phyloP scores from a whole-genome alignment of 768 basidiomycete species.

The Phanerodontia chrysosporium region DNA sequence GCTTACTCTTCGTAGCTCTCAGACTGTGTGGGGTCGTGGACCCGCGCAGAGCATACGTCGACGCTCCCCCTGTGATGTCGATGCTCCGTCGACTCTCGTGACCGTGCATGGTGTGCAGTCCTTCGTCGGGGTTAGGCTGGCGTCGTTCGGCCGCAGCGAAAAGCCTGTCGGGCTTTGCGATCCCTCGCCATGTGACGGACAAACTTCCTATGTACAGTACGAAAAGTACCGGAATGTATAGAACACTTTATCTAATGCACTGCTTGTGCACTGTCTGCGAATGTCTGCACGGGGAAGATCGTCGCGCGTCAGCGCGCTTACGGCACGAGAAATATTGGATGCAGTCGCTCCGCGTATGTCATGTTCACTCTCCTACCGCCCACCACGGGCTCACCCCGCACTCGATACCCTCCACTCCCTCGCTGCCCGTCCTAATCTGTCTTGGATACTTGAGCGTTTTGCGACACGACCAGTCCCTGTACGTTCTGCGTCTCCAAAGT shows the following conservation, averaged over 20 bases:
- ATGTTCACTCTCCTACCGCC: not conserved
- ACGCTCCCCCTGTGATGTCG: too few species aligned
- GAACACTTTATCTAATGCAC: not conserved
- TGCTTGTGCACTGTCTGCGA: not conserved
- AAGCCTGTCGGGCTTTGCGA: too few species aligned
- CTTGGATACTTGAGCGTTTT: not conserved
- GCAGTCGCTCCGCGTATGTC: not conserved
- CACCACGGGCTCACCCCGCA: not conserved
- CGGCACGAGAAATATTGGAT: not conserved
- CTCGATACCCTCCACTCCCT: not conserved
- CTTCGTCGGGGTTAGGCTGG: too few species aligned
- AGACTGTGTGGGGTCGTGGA: too few species aligned
- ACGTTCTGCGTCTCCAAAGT: not conserved
- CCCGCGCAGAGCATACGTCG: too few species aligned
- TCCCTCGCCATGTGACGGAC: not conserved
- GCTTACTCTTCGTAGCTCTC: too few species aligned
- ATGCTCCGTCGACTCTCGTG: too few species aligned
- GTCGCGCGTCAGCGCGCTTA: not conserved
- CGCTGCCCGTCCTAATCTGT: not conserved
- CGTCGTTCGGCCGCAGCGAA: too few species aligned
- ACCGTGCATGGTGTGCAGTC: too few species aligned
- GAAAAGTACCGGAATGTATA: not conserved
- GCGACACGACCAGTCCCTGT: not conserved
- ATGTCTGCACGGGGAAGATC: not conserved
- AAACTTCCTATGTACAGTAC: not conserved